Conservation (phyloP, 176 grass and related monocot genomes). For the Microstegium vimineum region DNA sequence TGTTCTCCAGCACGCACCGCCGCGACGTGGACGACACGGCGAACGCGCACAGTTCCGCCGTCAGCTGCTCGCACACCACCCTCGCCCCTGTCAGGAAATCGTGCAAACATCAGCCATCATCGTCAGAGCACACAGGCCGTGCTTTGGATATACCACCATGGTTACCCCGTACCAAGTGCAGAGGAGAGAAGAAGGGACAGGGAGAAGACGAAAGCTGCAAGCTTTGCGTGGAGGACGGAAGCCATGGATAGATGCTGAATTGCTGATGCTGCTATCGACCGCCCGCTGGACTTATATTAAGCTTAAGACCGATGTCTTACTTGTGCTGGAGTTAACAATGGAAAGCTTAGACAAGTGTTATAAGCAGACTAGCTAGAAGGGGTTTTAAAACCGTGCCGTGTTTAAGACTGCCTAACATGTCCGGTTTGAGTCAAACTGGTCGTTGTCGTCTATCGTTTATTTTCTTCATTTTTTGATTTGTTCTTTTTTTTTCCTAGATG, state of each 20-base stretch:
- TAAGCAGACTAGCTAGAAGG: not conserved
- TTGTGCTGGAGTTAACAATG: not conserved
- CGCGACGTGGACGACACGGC: slow-evolving; percentile 62
- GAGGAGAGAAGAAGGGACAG: slow-evolving; percentile 39
- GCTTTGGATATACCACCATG: not conserved
- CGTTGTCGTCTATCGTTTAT: not conserved
- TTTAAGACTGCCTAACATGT: not conserved
- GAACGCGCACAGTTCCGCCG: slow-evolving; percentile 58
- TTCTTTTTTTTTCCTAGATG: not conserved
- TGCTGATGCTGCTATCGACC: not conserved
- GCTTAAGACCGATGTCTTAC: not conserved
- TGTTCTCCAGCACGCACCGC: slow-evolving; percentile 72
- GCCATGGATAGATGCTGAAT: slow-evolving; percentile 36
- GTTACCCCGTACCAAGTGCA: slow-evolving; percentile 32
- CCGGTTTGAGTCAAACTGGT: not conserved
- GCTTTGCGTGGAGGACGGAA: slow-evolving; percentile 9
- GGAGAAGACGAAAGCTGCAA: slow-evolving; percentile 13
- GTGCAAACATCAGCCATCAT: too few relatives aligned
- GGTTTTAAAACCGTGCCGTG: not conserved
- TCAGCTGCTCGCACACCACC: slow-evolving; percentile 63
- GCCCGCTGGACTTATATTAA: not conserved
- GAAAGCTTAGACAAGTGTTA: not conserved
- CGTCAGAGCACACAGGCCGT: not conserved
- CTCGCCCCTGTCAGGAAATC: not conserved
- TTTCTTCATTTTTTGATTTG: not conserved